Base-by-base conservation (phyloP, 176 grass and related monocot species). In the Rhynchospora breviuscula region DNA sequence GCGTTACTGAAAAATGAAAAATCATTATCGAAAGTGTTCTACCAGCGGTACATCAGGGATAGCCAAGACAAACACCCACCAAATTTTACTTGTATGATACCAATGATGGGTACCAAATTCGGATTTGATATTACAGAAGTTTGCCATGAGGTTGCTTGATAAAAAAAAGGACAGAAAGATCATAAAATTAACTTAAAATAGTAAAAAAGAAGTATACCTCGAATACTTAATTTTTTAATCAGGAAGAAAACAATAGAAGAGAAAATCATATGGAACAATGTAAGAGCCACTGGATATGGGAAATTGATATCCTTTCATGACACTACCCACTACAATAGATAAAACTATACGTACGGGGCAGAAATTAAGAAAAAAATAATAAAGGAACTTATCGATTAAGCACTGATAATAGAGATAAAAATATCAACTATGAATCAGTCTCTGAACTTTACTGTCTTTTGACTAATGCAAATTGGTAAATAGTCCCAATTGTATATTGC, bases 211-310 rank as follows among this genome's bases (percentile, higher is more conserved):
- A 47, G 8, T 19, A 45, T 93, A 98, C 96, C 96, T 98, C 95
- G 84, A 98, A 95, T 56, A 95, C 85, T 29, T 29, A 0, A 0
- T 84, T 95, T 98, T 25, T 89, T 95, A 60, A 94, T 82, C 22
- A 85, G 19, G 84, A 98, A 98, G 85, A 93, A 98, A 26, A 98
- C 87, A 59, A 95, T 83, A 63, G 96, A 95, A 44, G 96, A 98
- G 86, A 98, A 98, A 98, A 98, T 13, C 96, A 98, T 98, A 87
- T 98, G 96, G 7, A 98, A 70, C 81, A 98, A 89, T 72, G 96
- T 98, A n/a, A 98, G 90, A 51, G 93, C 96, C 77, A 98, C 96
- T 43, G 96, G 96, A 95, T 98, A 98, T 62, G 96, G 96, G 63
- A 98, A 98, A 65, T 95, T 95, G 87, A 95, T 98, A 51, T 98